Evolutionary conservation across 176 grass and related monocot genomes (phyloP), one percentile per base, ranked within the genome.

Genomic region (Oryza meridionalis): DNA sequence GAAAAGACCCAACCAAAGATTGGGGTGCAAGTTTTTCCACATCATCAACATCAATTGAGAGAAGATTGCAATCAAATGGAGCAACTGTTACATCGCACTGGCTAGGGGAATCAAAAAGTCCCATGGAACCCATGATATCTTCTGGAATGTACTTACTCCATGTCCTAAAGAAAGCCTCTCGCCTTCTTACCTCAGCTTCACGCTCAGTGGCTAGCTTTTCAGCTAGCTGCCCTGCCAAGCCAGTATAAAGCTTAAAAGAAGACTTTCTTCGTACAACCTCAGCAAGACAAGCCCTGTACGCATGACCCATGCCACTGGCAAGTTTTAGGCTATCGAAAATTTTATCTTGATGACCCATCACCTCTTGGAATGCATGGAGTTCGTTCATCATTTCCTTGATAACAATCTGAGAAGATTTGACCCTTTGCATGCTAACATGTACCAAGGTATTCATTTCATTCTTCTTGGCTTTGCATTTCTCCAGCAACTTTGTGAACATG

Each of bases 331-430:
- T 92, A 71, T 90, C 86, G 75, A 96, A 99, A 59, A 94, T 91
- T 88, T 69, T 89, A 29, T 94, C 93, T 78, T 93, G 93, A 72
- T 93, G 86, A n/a, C 78, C 81, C 88, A 99, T 94, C 16, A 92
- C 93, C 87, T 95, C 96, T 84, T 94, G 93, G 62, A 96, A 96
- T 43, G 90, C 90, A 84, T 92, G 86, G 31, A 99, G 86, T 82
- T 99, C 91, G 88, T 90, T 94, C 70, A 92, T 99, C 85, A 86
- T 96, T 61, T 92, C 89, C 84, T 88, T 99, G 83, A 99, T 96
- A 73, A 61, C 75, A 37, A 87, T 81, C 84, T 99, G 96, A 84
- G 83, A 63, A 67, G 61, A 87, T 85, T 96, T 99, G 72, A 96
- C 96, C 84, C 85, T 92, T 84, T 90, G 90, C 96, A 99, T 95